These are phyloP conservation scores for Narthecium ossifragum DNA, from an alignment of 106 monocot species.

Conservation along the genomic window DNA sequence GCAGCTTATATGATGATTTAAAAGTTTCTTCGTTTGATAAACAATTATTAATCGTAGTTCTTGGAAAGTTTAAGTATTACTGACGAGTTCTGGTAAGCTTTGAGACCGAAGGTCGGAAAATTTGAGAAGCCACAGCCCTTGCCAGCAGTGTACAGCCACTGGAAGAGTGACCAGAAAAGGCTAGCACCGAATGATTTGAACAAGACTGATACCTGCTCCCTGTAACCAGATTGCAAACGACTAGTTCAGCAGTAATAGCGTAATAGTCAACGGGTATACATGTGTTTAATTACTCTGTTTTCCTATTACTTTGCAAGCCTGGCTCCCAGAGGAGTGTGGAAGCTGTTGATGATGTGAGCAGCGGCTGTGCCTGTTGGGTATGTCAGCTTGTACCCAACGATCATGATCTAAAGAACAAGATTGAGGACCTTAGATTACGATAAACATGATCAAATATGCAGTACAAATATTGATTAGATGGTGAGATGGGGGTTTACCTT, in stretches of 20 bases:
- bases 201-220: slow-evolving; percentile 24
- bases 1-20: not conserved
- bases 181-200: slow-evolving; percentile 27
- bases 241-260: not conserved
- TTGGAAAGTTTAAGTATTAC: slow-evolving; percentile 10
- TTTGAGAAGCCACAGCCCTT: slow-evolving; percentile 26
- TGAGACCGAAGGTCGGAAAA: slow-evolving; percentile 24
- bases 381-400: slow-evolving; percentile 34
- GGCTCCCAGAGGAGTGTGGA: slow-evolving; percentile 49
- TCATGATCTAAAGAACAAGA: slow-evolving; percentile 29
- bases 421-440: not conserved
- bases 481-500: slow-evolving; percentile 25
- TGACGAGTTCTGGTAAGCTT: slow-evolving; percentile 25
- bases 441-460: not conserved
- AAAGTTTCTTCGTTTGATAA: no score
- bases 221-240: not conserved
- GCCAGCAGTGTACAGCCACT: not conserved
- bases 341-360: slow-evolving; percentile 47
- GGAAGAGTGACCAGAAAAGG: slow-evolving; percentile 19
- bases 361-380: slow-evolving; percentile 48
- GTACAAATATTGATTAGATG: no score
- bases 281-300: not conserved
- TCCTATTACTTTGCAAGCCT: slow-evolving; percentile 31
- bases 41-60: no score
- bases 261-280: not conserved